Conservation (phyloP, 2,329 filamentous ascomycete species). For the Ophiocordyceps camponoti-saundersi region DNA sequence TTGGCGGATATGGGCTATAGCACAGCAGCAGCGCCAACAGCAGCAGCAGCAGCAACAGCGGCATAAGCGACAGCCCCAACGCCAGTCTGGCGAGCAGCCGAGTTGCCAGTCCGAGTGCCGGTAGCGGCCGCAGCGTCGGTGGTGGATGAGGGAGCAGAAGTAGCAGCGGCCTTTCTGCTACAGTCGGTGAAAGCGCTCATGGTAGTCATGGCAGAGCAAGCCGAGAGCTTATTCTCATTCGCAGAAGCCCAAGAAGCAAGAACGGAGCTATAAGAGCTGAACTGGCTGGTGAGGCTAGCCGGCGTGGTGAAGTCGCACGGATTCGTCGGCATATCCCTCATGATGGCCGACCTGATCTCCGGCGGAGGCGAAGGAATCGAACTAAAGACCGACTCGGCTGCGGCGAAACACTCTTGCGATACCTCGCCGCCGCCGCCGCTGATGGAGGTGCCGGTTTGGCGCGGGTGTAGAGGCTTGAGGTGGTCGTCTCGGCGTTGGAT, state of each 20-base stretch:
- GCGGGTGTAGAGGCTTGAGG: conserved; percentile 10
- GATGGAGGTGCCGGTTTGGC: conserved; percentile 6
- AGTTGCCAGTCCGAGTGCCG: conserved; percentile 2
- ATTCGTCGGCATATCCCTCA: conserved; percentile 11
- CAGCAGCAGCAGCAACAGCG: conserved; percentile 12
- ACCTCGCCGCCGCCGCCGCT: no score
- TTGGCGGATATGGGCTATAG: no score
- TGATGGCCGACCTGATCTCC: conserved; percentile 10
- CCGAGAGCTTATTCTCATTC: conserved; percentile 10
- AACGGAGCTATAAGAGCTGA: conserved; percentile 14
- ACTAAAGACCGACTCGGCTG: conserved; percentile 8
- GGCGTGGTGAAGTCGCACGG: conserved; percentile 15
- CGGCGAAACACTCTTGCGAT: conserved; percentile 7
- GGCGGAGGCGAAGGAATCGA: conserved; percentile 14
- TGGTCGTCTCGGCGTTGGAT: conserved; percentile 5
- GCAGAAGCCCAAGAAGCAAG: conserved; percentile 13
- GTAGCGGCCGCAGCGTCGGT: conserved; percentile 4
- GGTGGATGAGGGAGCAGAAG: conserved; percentile 4
- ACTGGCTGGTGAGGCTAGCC: conserved; percentile 12
- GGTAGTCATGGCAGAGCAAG: conserved; percentile 8
- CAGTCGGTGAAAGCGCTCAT: background rate
- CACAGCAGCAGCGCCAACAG: conserved; percentile 9
- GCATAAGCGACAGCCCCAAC: conserved; percentile 14
- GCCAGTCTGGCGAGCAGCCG: conserved; percentile 10
- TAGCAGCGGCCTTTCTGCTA: conserved; percentile 1